Conservation (phyloP, 305 asterid species). For the Fraxinus albicans region DNA sequence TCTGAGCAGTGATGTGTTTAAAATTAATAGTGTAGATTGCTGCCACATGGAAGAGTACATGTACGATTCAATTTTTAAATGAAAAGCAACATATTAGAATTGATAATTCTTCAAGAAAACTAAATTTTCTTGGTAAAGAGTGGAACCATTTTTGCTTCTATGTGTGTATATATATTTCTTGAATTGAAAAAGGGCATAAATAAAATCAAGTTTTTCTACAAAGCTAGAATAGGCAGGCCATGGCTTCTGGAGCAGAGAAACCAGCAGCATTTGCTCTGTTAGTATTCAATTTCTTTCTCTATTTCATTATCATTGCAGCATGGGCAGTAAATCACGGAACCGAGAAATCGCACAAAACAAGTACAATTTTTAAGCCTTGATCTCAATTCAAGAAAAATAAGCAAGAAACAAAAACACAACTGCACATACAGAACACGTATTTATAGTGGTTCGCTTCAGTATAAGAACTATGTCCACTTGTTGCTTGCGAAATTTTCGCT, state of each 20-base stretch:
- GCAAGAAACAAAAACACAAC: too few relatives aligned
- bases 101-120: slow-evolving; percentile 10
- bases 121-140: slow-evolving; percentile 34
- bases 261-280: slow-evolving; percentile 65
- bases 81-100: too few relatives aligned
- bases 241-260: slow-evolving; percentile 90
- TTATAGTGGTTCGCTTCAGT: too few relatives aligned
- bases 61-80: too few relatives aligned
- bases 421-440: too few relatives aligned
- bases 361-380: slow-evolving; percentile 21
- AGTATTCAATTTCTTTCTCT: slow-evolving; percentile 55
- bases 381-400: background rate
- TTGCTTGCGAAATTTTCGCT: too few relatives aligned
- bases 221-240: slow-evolving; percentile 25
- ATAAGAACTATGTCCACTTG: too few relatives aligned
- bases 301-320: slow-evolving; percentile 62
- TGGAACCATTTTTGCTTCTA: too few relatives aligned
- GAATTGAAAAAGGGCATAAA: slow-evolving; percentile 25
- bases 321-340: slow-evolving; percentile 89
- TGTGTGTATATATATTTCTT: slow-evolving; percentile 17
- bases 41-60: too few relatives aligned
- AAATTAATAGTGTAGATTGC: too few relatives aligned
- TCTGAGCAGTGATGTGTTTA: too few relatives aligned
- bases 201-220: background rate
- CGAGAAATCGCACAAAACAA: slow-evolving; percentile 49